Conservation (phyloP, 176 grass and related monocot species). For the Phragmites australis region DNA sequence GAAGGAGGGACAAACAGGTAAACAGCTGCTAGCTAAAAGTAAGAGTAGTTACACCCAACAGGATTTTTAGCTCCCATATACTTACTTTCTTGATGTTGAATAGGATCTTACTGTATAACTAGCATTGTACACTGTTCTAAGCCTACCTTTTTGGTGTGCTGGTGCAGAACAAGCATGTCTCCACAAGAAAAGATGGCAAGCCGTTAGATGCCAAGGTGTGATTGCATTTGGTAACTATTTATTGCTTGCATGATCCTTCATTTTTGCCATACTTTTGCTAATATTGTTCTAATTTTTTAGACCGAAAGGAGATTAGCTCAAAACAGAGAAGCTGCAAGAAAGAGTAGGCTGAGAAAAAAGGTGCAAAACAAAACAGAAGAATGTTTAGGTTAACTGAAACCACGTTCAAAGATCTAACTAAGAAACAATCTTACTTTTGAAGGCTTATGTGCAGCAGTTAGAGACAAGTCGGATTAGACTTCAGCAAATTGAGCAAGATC, state of each 20-base stretch:
- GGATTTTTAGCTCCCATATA: slow-evolving; percentile 31
- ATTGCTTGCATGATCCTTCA: slow-evolving; percentile 23
- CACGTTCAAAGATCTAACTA: not conserved
- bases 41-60: slow-evolving; percentile 20
- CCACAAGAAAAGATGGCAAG: slow-evolving; percentile 66
- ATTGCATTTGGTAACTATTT: slow-evolving; percentile 29
- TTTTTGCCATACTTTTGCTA: slow-evolving; percentile 35
- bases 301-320: slow-evolving; percentile 82
- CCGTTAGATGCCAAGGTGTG: slow-evolving; percentile 73
- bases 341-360: slow-evolving; percentile 98
- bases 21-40: slow-evolving; percentile 25
- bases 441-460: slow-evolving; percentile 95
- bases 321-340: slow-evolving; percentile 97
- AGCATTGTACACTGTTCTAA: slow-evolving; percentile 32
- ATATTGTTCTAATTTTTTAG: slow-evolving; percentile 43
- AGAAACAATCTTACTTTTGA: not conserved
- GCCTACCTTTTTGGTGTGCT: slow-evolving; percentile 27
- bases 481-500: slow-evolving; percentile 85
- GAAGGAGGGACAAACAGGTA: slow-evolving; percentile 8
- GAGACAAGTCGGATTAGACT: slow-evolving; percentile 85
- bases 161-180: slow-evolving; percentile 68
- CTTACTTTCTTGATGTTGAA: slow-evolving; percentile 1
- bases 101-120: slow-evolving; percentile 34
- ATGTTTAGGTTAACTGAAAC: not conserved
- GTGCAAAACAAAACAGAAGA: slow-evolving; percentile 35